Evolutionary conservation across 2,329 filamentous ascomycete species (phyloP).

Genomic region (Cytospora piceae): DNA sequence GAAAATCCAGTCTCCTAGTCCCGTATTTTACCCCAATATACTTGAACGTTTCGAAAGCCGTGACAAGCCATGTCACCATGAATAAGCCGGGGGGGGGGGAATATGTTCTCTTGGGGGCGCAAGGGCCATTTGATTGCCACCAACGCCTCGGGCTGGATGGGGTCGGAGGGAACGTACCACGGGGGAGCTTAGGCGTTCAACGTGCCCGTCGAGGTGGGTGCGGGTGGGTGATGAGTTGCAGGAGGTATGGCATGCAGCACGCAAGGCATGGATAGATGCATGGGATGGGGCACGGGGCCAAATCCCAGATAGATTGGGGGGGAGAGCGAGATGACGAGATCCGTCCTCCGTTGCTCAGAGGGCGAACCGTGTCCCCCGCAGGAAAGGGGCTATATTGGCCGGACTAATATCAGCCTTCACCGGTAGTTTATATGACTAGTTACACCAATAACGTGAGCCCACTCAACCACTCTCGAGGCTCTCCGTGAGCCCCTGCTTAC

Average conservation of each 20-base stretch:
- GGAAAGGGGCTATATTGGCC: constrained; percentile 24
- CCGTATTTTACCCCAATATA: neutral
- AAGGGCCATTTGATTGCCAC: neutral
- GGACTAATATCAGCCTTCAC: constrained; percentile 28
- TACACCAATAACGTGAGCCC: constrained; percentile 20
- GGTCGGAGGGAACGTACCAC: neutral
- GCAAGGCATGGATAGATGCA: constrained; percentile 29
- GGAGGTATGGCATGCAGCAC: constrained; percentile 31
- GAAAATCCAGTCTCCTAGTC: neutral
- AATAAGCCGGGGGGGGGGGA: neutral
- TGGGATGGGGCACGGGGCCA: constrained; percentile 24
- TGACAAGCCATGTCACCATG: neutral
- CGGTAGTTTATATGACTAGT: constrained; percentile 25
- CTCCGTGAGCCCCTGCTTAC: constrained; percentile 13
- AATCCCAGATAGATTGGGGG: constrained; percentile 17
- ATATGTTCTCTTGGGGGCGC: neutral
- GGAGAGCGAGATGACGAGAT: constrained; percentile 28
- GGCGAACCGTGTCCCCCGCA: constrained; percentile 23
- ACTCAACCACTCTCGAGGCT: constrained; percentile 17
- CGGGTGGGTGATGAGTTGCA: constrained; percentile 30
- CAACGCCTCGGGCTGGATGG: neutral
- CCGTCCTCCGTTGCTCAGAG: constrained; percentile 20
- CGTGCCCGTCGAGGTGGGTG: constrained; percentile 26
- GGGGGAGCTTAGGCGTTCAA: constrained; percentile 11
- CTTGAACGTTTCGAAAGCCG: neutral